These are phyloP conservation scores for Alternaria gaisen DNA, from an alignment of 2,329 filamentous ascomycete genomes.

Conservation along the genomic window DNA sequence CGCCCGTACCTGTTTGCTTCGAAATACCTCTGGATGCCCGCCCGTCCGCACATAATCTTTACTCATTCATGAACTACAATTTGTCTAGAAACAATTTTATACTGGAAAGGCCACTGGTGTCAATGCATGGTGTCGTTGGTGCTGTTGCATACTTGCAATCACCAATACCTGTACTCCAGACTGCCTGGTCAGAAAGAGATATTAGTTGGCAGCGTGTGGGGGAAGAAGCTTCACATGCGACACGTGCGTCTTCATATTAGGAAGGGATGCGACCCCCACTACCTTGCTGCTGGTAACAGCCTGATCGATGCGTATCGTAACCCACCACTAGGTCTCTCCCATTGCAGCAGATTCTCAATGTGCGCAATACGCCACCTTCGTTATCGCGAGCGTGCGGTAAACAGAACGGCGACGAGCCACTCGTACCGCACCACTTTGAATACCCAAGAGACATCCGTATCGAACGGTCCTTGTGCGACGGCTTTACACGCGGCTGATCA, in stretches of 20 bases:
- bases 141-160: not conserved
- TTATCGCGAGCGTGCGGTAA: not conserved
- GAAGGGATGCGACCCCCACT: not conserved
- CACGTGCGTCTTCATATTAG: slow-evolving; percentile 1
- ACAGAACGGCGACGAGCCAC: not conserved
- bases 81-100: not conserved
- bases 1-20: not conserved
- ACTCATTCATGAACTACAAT: not conserved
- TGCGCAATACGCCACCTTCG: not conserved
- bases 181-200: slow-evolving; percentile 3
- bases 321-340: not conserved
- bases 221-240: not conserved
- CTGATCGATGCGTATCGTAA: not conserved
- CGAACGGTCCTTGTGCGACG: not conserved
- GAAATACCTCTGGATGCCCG: not conserved
- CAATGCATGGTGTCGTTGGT: not conserved
- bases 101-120: not conserved
- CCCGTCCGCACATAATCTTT: not conserved
- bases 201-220: not conserved
- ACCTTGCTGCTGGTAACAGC: not conserved
- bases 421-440: not conserved
- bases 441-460: not conserved
- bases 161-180: not conserved
- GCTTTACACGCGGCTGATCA: not conserved
- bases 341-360: not conserved